Base-by-base conservation (phyloP, 768 basidiomycete genomes). In the Mycena crocata region DNA sequence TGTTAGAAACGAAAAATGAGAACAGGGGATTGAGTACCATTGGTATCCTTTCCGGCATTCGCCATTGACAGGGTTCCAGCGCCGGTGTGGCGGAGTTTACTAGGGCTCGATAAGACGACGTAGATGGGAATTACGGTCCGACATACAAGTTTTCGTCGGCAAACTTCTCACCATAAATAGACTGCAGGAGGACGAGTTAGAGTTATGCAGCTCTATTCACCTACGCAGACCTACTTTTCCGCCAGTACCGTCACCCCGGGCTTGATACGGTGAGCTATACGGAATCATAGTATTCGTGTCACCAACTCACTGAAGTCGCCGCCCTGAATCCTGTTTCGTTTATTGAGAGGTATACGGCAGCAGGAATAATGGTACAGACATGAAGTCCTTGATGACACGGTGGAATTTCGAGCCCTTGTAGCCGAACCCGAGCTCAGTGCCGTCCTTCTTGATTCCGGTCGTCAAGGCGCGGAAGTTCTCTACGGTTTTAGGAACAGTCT, bases 361-460 rank as follows among this genome's bases (percentile, higher is more conserved):
- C 8, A 55, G 28, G 23, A 40, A 46, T 37, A 42, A 44, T 37
- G 49, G 17, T 34, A 73, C 87, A 72, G 59, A 90, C 95, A 97
- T 97, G 81, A 97, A 97, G 73, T 93, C 84, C 80, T 94, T 93
- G 78, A 98, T 97, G 67, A 98, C 89, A 76, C 96, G 92, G 82
- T 99, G 97, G 89, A 99, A 99, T 72, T 90, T 91, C 66, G 95
- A 96, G 46, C 94, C 96, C 80, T 97, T 92, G 87, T 95, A 99
- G 13, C 96, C 96, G 75, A 86, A 97, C 21, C 91, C 95, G 51
- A 93, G 87, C 21, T 89, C 87, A 58, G 85, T 85, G 66, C 93
- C 93, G 63, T 93, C 89, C 82, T 92, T 94, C 72, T 86, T 88
- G 73, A 89, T 84, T 63, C 96, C 94, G 39, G 95, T 94, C 15